These are phyloP conservation scores for Chenopodium album DNA, from an alignment of 148 eudicot species.

Conservation along the genomic window DNA sequence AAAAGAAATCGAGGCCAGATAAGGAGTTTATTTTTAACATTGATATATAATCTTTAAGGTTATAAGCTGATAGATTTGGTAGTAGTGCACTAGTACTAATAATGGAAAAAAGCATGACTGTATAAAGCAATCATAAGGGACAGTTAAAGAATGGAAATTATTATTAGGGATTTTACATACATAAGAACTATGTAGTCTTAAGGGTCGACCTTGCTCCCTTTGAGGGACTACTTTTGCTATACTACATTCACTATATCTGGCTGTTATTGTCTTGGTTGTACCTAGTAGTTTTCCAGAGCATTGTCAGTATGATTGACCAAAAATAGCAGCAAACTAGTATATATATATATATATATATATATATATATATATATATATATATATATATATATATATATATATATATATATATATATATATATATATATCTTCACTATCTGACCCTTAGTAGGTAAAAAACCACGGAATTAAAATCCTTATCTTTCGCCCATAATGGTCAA, in stretches of 20 bases:
- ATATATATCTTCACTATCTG: neutral
- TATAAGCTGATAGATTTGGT: neutral
- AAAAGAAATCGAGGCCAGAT: neutral
- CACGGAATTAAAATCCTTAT: neutral
- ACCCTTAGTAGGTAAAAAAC: neutral
- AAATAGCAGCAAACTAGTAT: neutral
- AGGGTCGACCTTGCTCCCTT: neutral
- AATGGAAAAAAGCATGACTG: neutral
- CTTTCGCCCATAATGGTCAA: neutral
- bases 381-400: too few species aligned
- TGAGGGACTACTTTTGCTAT: neutral
- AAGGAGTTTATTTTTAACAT: neutral
- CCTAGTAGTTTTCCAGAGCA: slow-evolving; percentile 7
- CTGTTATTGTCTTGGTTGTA: neutral
- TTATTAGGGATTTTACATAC: neutral
- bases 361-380: too few species aligned
- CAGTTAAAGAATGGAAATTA: neutral
- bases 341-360: too few species aligned
- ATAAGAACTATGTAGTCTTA: neutral
- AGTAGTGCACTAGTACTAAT: too few species aligned
- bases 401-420: too few species aligned
- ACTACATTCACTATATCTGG: neutral
- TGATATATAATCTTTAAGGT: neutral
- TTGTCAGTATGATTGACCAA: neutral
- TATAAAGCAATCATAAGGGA: neutral